phyloP scores from a whole-genome alignment of 805 yeast species.

The Starmerella roubikii region DNA sequence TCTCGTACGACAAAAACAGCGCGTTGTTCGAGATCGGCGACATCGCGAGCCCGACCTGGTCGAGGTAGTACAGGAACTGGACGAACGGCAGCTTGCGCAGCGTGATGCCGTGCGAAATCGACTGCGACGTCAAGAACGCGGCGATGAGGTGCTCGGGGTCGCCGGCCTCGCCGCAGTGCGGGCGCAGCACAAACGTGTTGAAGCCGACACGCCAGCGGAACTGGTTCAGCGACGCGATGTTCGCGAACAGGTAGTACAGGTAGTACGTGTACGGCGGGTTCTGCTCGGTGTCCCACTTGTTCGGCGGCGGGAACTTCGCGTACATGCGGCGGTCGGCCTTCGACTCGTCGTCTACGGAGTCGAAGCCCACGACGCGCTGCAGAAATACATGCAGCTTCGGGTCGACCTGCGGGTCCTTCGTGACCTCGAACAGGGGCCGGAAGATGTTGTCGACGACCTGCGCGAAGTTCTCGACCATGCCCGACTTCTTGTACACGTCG shows the following conservation, averaged over 20 bases:
- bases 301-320: conserved; percentile 74
- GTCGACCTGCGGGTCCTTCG: conserved; percentile 67
- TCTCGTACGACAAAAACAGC: conserved; percentile 84
- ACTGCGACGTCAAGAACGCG: conserved; percentile 78
- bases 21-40: conserved; percentile 97
- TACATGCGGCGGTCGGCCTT: conserved; percentile 75
- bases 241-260: conserved; percentile 76
- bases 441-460: conserved; percentile 70
- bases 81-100: conserved; percentile 88
- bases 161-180: conserved; percentile 99
- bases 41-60: conserved; percentile 96
- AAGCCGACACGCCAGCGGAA: conserved; percentile 64
- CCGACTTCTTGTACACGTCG: conserved; percentile 71
- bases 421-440: conserved; percentile 80
- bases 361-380: conserved; percentile 93
- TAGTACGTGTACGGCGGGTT: conserved; percentile 98
- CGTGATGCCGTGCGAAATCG: conserved; percentile 89
- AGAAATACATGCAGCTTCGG: conserved; percentile 85
- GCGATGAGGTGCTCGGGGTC: conserved; percentile 93
- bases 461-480: conserved; percentile 55
- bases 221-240: conserved; percentile 71
- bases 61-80: conserved; percentile 83
- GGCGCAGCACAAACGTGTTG: conserved; percentile 87
- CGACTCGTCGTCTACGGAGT: conserved; percentile 96
- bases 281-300: conserved; percentile 57